Conservation (phyloP, 768 basidiomycete genomes). For the Tricholoma bakamatsutake region DNA sequence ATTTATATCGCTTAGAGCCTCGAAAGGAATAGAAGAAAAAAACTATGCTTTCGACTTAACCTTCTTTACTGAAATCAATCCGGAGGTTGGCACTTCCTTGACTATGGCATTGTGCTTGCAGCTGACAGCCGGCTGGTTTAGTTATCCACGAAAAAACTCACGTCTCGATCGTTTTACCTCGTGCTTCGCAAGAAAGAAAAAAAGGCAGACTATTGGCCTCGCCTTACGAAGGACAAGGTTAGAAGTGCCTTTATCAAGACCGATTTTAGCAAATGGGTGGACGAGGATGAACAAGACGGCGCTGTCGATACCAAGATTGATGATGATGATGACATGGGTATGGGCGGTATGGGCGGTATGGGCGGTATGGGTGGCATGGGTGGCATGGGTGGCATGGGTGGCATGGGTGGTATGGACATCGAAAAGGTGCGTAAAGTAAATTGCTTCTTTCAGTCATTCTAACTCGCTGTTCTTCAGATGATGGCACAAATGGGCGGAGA, state of each 20-base stretch:
- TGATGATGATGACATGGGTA: constrained; percentile 38
- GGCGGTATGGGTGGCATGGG: constrained; percentile 46
- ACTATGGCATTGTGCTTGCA: not conserved
- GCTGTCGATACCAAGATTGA: constrained; percentile 38
- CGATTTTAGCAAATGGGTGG: constrained; percentile 93
- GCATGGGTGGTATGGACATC: constrained; percentile 56
- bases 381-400: constrained; percentile 40
- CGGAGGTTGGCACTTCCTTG: constrained; percentile 51
- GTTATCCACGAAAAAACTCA: constrained; percentile 56
- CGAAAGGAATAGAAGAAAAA: constrained; percentile 42
- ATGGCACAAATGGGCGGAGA: constrained; percentile 43
- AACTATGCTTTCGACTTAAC: constrained; percentile 74
- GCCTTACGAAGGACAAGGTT: constrained; percentile 84
- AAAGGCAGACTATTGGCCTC: constrained; percentile 83
- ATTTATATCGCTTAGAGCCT: constrained; percentile 21
- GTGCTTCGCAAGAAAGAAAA: constrained; percentile 78
- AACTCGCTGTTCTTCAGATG: constrained; percentile 29
- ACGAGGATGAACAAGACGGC: constrained; percentile 94
- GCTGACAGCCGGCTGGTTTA: constrained; percentile 18
- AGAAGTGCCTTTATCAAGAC: constrained; percentile 86
- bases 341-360: constrained; percentile 55
- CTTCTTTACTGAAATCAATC: constrained; percentile 67
- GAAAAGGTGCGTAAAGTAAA: constrained; percentile 41
- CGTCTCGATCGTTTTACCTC: constrained; percentile 60
- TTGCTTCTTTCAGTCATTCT: not conserved